Evolutionary conservation across 228 moss, liverwort and hornwort species (phyloP), one percentile per base, ranked within the genome.

Genomic region (Sphagnum magellanicum): DNA sequence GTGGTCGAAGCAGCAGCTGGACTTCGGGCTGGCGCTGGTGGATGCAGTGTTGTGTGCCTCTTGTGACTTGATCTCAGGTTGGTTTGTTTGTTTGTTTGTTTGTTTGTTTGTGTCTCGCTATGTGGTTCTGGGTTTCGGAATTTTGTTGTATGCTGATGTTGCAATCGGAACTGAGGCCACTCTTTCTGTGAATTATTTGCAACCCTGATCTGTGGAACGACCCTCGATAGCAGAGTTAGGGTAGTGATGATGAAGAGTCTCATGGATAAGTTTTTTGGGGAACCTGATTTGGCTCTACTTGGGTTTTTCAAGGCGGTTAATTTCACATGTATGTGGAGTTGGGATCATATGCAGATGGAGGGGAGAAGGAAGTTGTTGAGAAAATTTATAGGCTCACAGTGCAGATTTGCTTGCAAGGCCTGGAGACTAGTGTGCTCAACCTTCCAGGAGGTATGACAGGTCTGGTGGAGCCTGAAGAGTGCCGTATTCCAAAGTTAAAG

Each of bases 1-100:
- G 62, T 94, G 94, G 94, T 94, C 81, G 77, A 86, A 86, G 76
- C 72, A 89, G 80, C 98, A 98, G 89, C 88, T 89, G 87, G 98
- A 94, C 77, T 98, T 84, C 68, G 86, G 87, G 59, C 66, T 94
- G 16, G 90, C 89, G 59, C 78, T 92, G 64, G 78, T 90, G 68
- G 98, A 98, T 81, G 94, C 94, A 49, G 77, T 98, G 75, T 66
- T 94, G 61, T 88, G 89, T 57, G 81, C 88, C 55, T 84, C 92
- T n/a, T 77, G 90, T 75, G 83, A 98, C 81, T 88, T 90, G 85
- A 90, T 90, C 53, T 84, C 92, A 94, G 98, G 98, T 88, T 48
- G 2, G 32, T 32, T 32, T 32, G 32, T 32, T 32, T 32, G 17
- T 17, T 17, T 17, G 32, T 32, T 32, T 32, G 17, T 17, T 17